Evolutionary conservation across 1,284 basidiomycete genomes (phyloP), one percentile per base, ranked within the genome.

Genomic region (Waitea zeae): DNA sequence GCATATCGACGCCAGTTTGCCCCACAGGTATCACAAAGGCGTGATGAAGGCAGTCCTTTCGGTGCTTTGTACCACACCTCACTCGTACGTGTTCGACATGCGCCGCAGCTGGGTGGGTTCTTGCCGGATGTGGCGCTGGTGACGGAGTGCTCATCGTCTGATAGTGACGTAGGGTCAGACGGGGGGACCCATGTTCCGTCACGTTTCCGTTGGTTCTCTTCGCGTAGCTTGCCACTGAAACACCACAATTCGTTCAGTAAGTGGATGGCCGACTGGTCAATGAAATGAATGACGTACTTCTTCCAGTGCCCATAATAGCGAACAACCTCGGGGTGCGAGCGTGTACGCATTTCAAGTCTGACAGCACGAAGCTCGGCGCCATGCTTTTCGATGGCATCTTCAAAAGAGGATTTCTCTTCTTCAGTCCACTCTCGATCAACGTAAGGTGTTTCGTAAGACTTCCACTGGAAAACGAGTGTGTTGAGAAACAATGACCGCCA

Each of bases 291-390:
- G 7, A 49, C 57, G 24, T 45, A 81, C 80, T 70, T 82, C 61
- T 89, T 89, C 86, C 86, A 89, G 36, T 69, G 70, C 5, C 76
- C 80, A 46, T 86, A 88, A 54, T 75, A 84, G 12, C 84, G 70
- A 18, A 90, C 82, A 12, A 87, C 71, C 46, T 89, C 84, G 12
- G 67, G 60, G 44, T 82, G 68, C 2, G 73, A 62, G 35, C 83
- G 63, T 4, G 72, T 69, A 4, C 66, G 67, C 20, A 90, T 64
- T 46, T 82, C 78, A 26, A 82, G 78, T 38, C 77, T 64, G 26
- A 88, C 75, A 19, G 71, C 66, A 31, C 78, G 71, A 40, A 90
- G 70, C 47, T 89, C 84, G 12, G 81, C 75, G 20, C 79, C 78
- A 46, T 81, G 69, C 17, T 63, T 58, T 30, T 58, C 46, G 38